Conservation (phyloP, 2,329 filamentous ascomycete species). For the Ilyonectria mors-panacis region DNA sequence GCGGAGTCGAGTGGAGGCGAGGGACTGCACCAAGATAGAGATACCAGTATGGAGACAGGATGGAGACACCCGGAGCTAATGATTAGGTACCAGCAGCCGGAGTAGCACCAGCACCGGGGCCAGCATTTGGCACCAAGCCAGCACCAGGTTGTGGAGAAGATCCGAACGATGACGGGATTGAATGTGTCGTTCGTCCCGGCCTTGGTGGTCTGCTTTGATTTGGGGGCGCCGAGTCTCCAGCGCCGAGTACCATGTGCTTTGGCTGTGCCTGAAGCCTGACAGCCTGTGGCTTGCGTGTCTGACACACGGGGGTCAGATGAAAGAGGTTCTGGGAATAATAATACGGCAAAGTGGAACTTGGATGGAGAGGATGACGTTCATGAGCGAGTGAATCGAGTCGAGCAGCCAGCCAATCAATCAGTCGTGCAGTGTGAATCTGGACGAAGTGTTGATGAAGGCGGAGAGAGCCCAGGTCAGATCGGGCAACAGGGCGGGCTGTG, state of each 20-base stretch:
- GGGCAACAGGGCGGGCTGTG: conserved; percentile 6
- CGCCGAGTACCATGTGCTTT: conserved; percentile 1
- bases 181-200: conserved; percentile 31
- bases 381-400: too few species aligned
- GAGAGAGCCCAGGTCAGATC: background rate
- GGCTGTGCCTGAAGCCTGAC: background rate
- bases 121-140: conserved; percentile 11
- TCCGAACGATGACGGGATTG: conserved; percentile 26
- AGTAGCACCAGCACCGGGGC: conserved; percentile 2
- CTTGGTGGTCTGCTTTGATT: conserved; percentile 11
- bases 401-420: background rate
- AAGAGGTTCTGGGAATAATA: background rate
- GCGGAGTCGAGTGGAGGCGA: conserved; percentile 15
- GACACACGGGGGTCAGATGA: background rate
- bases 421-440: background rate
- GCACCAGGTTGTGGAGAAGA: conserved; percentile 22
- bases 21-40: conserved; percentile 21
- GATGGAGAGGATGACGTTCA: background rate
- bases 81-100: conserved; percentile 9
- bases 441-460: background rate
- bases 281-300: background rate
- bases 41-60: background rate
- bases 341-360: background rate
- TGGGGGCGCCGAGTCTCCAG: background rate
- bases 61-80: conserved; percentile 26